Evolutionary conservation across 106 monocot species (phyloP).

Genomic region (Chionographis japonica): DNA sequence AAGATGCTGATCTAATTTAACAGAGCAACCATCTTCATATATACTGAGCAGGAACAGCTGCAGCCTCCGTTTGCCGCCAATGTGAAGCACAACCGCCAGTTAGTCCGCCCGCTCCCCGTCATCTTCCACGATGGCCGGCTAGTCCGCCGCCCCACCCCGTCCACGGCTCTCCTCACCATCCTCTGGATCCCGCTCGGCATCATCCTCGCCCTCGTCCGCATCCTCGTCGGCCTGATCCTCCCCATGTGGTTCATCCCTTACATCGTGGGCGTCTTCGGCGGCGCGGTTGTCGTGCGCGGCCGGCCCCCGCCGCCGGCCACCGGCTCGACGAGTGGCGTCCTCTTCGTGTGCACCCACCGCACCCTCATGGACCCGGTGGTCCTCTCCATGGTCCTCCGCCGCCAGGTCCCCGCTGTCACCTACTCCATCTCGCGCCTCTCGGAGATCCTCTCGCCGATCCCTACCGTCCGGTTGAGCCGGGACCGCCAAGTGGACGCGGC

Average conservation of each 20-base stretch:
- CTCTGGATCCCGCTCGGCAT: slow-evolving; percentile 80
- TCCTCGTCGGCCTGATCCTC: slow-evolving; percentile 48
- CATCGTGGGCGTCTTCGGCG: slow-evolving; percentile 58
- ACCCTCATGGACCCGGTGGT: slow-evolving; percentile 97
- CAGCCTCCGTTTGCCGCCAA: slow-evolving; percentile 19
- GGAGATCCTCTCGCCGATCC: slow-evolving; percentile 82
- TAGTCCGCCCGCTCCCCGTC: slow-evolving; percentile 42
- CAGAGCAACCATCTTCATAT: no score
- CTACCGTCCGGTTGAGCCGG: slow-evolving; percentile 64
- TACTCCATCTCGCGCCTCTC: slow-evolving; percentile 93
- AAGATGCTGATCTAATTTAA: no score
- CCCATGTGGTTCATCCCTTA: slow-evolving; percentile 59
- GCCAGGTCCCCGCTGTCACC: slow-evolving; percentile 81
- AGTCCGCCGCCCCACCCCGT: slow-evolving; percentile 70
- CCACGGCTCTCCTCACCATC: slow-evolving; percentile 65
- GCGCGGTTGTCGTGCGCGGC: slow-evolving; percentile 54
- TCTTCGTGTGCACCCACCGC: slow-evolving; percentile 97
- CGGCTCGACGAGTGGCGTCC: slow-evolving; percentile 36
- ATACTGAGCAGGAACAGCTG: slow-evolving; percentile 30
- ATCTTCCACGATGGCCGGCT: slow-evolving; percentile 97
- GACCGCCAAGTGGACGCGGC: slow-evolving; percentile 53
- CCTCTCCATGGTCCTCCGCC: slow-evolving; percentile 70
- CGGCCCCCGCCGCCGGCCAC: slow-evolving; percentile 38
- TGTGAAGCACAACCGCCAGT: neutral
- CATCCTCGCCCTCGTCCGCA: slow-evolving; percentile 59